Evolutionary conservation across 2,329 filamentous ascomycete species (phyloP).

Genomic region (Fusarium circinatum): DNA sequence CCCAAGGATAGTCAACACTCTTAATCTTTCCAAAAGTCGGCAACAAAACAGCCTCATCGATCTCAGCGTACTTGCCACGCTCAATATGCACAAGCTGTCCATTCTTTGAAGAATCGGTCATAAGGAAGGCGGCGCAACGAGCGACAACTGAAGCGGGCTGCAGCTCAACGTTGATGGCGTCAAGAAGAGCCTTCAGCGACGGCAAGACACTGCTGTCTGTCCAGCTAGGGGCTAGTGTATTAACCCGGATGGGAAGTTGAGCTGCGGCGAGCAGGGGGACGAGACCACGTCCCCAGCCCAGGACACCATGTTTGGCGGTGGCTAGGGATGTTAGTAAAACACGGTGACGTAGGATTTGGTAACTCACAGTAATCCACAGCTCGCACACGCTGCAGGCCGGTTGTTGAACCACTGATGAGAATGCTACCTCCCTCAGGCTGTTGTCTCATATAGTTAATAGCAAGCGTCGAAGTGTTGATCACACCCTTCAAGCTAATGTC

Average conservation of each 20-base stretch:
- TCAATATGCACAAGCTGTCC: constrained; percentile 64
- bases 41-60: constrained; percentile 58
- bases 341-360: rapidly evolving
- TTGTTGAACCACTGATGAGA: constrained; percentile 63
- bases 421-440: constrained; percentile 61
- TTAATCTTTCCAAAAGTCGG: constrained; percentile 49
- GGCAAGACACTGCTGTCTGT: constrained; percentile 62
- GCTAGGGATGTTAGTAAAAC: constrained; percentile 45
- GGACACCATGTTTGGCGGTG: constrained; percentile 64
- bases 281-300: constrained; percentile 63
- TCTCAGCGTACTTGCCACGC: constrained; percentile 61
- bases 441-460: constrained; percentile 60
- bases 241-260: constrained; percentile 62
- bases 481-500: constrained; percentile 62
- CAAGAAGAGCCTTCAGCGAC: constrained; percentile 48
- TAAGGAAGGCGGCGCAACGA: constrained; percentile 58
- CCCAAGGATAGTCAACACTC: constrained; percentile 46
- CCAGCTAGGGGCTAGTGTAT: constrained; percentile 66
- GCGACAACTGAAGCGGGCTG: constrained; percentile 62
- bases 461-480: constrained; percentile 61
- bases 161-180: constrained; percentile 51
- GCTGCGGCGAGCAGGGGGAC: constrained; percentile 50
- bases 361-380: constrained; percentile 61
- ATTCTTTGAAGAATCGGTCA: constrained; percentile 58
- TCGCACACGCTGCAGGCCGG: constrained; percentile 61